Percentiles rank a stretch among this genome's conserved stretches.
phyloP scores from a whole-genome alignment of 192 early-diverging fungal genomes.

The Borealophlyctis nickersoniae region DNA sequence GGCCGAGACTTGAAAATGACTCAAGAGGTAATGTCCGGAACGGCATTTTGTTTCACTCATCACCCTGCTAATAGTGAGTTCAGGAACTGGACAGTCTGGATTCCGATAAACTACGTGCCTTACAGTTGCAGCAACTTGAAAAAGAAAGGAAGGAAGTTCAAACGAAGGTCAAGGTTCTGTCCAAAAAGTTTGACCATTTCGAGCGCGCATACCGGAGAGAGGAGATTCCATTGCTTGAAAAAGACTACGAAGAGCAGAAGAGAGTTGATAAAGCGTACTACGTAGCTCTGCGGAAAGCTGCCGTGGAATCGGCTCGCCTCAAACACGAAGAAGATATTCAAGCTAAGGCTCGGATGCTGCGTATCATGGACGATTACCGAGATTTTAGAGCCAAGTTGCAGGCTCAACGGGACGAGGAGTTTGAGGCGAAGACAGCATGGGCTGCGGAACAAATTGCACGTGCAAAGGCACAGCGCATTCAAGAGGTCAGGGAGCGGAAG shows the following conservation, averaged over 20 bases:
- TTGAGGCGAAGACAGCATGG: constrained; percentile 50
- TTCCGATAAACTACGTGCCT: constrained; percentile 70
- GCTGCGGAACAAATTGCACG: constrained; percentile 62
- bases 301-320: constrained; percentile 58
- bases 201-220: constrained; percentile 90
- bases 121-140: constrained; percentile 88
- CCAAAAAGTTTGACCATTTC: constrained; percentile 82
- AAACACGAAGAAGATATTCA: constrained; percentile 71
- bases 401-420: constrained; percentile 54
- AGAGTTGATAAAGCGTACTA: constrained; percentile 76
- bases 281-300: constrained; percentile 67
- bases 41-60: constrained; percentile 4
- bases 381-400: constrained; percentile 54
- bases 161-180: constrained; percentile 67
- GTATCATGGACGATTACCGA: constrained; percentile 80
- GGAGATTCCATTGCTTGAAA: constrained; percentile 84
- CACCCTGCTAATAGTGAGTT: neutral
- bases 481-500: constrained; percentile 52
- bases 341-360: constrained; percentile 73
- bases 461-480: constrained; percentile 71
- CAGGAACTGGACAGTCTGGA: constrained; percentile 82
- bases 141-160: constrained; percentile 81
- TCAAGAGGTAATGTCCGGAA: constrained; percentile 13
- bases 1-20: constrained; percentile 54
- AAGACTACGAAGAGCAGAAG: constrained; percentile 90